A percentile compares a stretch with the other conserved stretches of the same genome.
Conservation (phyloP, 805 yeast species). For the Teunomyces stri region DNA sequence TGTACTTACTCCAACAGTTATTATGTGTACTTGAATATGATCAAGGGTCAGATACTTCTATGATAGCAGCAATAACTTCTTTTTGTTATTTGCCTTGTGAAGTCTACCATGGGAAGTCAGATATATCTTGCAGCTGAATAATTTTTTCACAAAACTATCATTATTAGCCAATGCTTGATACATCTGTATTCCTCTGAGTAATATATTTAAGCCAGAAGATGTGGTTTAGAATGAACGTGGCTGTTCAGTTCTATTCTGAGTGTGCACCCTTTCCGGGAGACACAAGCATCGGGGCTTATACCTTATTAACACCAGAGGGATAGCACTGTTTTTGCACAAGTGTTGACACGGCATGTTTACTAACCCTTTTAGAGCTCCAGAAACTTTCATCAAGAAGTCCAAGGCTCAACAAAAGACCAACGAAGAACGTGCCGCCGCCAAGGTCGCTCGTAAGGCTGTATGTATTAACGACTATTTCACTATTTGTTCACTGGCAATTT, state of each 20-base stretch:
- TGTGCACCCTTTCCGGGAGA: slow-evolving; percentile 22
- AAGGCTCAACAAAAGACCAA: slow-evolving; percentile 75
- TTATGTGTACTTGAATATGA: slow-evolving; percentile 3
- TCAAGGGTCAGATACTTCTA: not conserved
- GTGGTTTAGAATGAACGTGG: slow-evolving; percentile 35
- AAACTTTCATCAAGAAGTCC: slow-evolving; percentile 80
- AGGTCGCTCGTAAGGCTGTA: slow-evolving; percentile 77
- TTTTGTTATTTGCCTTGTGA: not conserved
- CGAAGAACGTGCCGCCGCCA: slow-evolving; percentile 77
- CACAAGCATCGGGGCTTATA: slow-evolving; percentile 12
- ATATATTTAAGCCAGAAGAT: slow-evolving; percentile 10
- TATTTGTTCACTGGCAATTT: slow-evolving; percentile 1
- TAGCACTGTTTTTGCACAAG: slow-evolving; percentile 1
- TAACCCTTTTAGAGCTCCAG: slow-evolving; percentile 56
- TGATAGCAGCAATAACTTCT: slow-evolving; percentile 8
- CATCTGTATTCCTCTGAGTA: slow-evolving; percentile 44
- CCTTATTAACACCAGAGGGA: slow-evolving; percentile 6
- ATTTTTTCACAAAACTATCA: slow-evolving; percentile 23
- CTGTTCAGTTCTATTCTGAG: slow-evolving; percentile 34
- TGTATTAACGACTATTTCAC: slow-evolving; percentile 39
- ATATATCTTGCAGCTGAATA: slow-evolving; percentile 38
- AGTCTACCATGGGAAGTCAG: slow-evolving; percentile 35
- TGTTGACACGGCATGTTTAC: slow-evolving; percentile 14
- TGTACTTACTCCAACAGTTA: slow-evolving; percentile 15
- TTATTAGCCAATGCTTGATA: slow-evolving; percentile 41